Percentiles rank a stretch among this genome's conserved stretches.
Conservation (phyloP, 2,329 filamentous ascomycete species). For the Aspergillus neoniger region DNA sequence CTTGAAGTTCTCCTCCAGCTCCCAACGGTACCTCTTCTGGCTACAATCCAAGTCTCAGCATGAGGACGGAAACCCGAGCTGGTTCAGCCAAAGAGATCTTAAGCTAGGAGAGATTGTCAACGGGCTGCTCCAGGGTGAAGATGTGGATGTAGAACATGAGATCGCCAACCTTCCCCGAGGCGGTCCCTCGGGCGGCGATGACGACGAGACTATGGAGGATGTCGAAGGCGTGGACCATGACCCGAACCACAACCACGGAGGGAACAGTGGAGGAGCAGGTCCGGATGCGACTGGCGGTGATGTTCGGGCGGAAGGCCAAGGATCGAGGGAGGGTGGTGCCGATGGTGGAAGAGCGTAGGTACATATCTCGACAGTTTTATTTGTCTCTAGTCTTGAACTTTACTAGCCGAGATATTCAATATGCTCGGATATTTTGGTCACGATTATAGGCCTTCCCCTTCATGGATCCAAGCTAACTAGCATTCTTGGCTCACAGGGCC, state of each 20-base stretch:
- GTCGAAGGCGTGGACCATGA: slow-evolving; percentile 64
- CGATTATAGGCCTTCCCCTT: background rate
- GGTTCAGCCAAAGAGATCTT: slow-evolving; percentile 80
- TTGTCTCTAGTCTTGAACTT: slow-evolving; percentile 13
- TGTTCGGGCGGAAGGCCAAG: slow-evolving; percentile 83
- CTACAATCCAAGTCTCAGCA: slow-evolving; percentile 87
- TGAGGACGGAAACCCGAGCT: slow-evolving; percentile 67
- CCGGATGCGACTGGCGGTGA: slow-evolving; percentile 88
- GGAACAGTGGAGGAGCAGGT: slow-evolving; percentile 77
- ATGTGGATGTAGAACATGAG: slow-evolving; percentile 75
- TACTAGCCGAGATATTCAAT: slow-evolving; percentile 3
- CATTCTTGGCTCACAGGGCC: slow-evolving; percentile 52
- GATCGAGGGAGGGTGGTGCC: slow-evolving; percentile 85
- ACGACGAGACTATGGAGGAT: slow-evolving; percentile 78
- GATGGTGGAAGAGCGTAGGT: slow-evolving; percentile 99
- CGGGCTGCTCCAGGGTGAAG: slow-evolving; percentile 80
- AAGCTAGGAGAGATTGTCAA: slow-evolving; percentile 89
- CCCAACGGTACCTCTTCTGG: slow-evolving; percentile 92
- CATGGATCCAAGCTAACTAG: slow-evolving; percentile 40
- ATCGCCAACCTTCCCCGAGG: slow-evolving; percentile 63
- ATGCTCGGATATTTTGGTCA: background rate
- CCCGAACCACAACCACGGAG: slow-evolving; percentile 58
- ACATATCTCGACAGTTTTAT: slow-evolving; percentile 44
- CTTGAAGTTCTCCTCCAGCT: slow-evolving; percentile 91
- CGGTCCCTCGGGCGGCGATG: slow-evolving; percentile 54